Evolutionary conservation across 108 stramenopile species (phyloP).

Genomic region (Discostella pseudostelligera): DNA sequence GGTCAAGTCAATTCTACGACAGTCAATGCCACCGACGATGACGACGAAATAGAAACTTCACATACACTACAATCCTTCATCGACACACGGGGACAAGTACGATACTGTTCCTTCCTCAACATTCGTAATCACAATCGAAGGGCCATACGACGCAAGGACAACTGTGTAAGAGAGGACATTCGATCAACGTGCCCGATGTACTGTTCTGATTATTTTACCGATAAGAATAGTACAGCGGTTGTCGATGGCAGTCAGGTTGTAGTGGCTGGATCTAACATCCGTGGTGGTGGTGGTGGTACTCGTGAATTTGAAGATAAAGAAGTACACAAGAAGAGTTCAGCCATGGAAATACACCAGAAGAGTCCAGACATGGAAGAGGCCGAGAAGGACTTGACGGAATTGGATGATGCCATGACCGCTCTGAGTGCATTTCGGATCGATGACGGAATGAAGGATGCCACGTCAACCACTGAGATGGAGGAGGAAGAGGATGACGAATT

Average conservation of each 20-base stretch:
- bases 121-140: constrained; percentile 13
- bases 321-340: not conserved
- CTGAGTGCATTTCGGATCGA: too few species aligned
- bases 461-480: not conserved
- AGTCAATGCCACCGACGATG: not conserved
- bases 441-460: too few species aligned
- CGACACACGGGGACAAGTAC: constrained; percentile 4
- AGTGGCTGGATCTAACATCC: not conserved
- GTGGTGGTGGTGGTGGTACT: not conserved
- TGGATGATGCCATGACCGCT: too few species aligned
- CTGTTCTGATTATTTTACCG: not conserved
- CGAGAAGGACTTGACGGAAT: too few species aligned
- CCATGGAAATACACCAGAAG: not conserved
- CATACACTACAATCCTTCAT: not conserved
- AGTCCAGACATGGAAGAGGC: too few species aligned
- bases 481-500: not conserved
- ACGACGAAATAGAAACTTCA: not conserved
- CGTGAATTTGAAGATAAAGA: too few species aligned
- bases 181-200: constrained; percentile 4
- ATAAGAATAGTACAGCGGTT: not conserved
- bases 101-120: constrained; percentile 7
- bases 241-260: too few species aligned
- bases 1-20: too few species aligned
- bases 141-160: constrained; percentile 11
- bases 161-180: constrained; percentile 2